A percentile compares a stretch with the other conserved stretches of the same genome.
These are phyloP conservation scores for Aspergillus phoenicis DNA, from an alignment of 2,329 filamentous ascomycete genomes.

Conservation along the genomic window DNA sequence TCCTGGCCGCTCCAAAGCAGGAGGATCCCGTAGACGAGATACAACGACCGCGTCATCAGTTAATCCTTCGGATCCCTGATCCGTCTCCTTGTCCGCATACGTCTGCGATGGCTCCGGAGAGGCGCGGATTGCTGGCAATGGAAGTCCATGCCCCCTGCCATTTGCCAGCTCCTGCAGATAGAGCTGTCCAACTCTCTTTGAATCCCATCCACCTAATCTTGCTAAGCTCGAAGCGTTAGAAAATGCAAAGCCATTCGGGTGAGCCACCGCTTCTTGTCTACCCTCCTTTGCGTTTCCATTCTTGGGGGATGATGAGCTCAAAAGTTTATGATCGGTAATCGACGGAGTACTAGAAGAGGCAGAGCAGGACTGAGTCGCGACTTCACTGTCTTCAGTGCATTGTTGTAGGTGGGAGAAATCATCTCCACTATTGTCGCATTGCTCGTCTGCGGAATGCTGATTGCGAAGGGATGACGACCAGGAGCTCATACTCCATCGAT, in stretches of 20 bases:
- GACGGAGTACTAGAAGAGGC: constrained; percentile 41
- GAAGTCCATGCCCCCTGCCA: constrained; percentile 31
- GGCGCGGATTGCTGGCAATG: constrained; percentile 21
- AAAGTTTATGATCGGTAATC: constrained; percentile 33
- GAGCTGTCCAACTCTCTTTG: constrained; percentile 57
- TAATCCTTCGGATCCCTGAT: constrained; percentile 31
- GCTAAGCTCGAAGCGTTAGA: constrained; percentile 56
- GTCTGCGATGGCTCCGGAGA: constrained; percentile 27
- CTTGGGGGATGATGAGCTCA: constrained; percentile 18
- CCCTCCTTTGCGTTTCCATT: constrained; percentile 43
- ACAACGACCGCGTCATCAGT: constrained; percentile 42
- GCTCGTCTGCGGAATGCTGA: constrained; percentile 37
- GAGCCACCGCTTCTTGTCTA: constrained; percentile 38
- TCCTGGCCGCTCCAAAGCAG: constrained; percentile 25
- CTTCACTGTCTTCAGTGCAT: constrained; percentile 30
- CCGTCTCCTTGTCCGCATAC: constrained; percentile 15
- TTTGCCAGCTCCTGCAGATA: constrained; percentile 54
- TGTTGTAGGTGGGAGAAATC: constrained; percentile 34
- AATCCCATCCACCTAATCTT: constrained; percentile 57
- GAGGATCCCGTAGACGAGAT: constrained; percentile 34
- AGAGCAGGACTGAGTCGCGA: constrained; percentile 40
- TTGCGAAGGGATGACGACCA: constrained; percentile 48
- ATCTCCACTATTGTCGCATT: constrained; percentile 42
- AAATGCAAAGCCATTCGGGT: constrained; percentile 47
- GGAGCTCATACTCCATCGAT: constrained; percentile 49